Percentiles rank a stretch among this genome's conserved stretches.
Evolutionary conservation across 1,139 yeast species (phyloP).

Genomic region (Saccharomyces hybrid): DNA sequence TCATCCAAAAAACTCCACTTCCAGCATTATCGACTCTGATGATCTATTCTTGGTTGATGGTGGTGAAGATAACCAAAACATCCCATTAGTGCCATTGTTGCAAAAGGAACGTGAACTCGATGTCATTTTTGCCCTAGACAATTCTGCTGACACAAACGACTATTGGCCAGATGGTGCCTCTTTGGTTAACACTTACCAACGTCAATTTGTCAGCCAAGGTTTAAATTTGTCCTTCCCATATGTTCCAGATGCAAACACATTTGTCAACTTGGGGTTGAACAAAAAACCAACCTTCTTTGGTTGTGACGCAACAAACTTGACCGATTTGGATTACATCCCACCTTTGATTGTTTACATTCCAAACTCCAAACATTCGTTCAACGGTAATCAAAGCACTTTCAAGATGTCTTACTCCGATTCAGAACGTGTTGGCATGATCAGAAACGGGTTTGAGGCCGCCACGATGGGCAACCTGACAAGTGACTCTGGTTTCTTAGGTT

Average conservation of each 20-base stretch:
- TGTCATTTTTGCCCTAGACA: conserved; percentile 74
- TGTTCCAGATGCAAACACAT: conserved; percentile 64
- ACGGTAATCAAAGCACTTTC: conserved; percentile 65
- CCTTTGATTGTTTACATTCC: conserved; percentile 75
- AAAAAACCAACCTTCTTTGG: conserved; percentile 77
- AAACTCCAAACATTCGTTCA: conserved; percentile 59
- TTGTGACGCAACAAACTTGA: conserved; percentile 60
- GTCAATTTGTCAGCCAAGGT: conserved; percentile 61
- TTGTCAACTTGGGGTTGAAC: conserved; percentile 46
- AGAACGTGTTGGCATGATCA: conserved; percentile 53
- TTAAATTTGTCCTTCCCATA: conserved; percentile 59
- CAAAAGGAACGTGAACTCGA: conserved; percentile 69
- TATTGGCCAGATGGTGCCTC: conserved; percentile 78
- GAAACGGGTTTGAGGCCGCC: conserved; percentile 71
- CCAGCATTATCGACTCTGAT: conserved; percentile 36
- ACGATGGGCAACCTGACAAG: conserved; percentile 65
- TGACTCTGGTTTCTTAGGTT: conserved; percentile 64
- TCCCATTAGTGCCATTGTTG: conserved; percentile 71
- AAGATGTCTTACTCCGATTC: conserved; percentile 50
- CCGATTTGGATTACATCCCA: conserved; percentile 46
- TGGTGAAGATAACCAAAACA: conserved; percentile 74
- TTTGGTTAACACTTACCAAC: conserved; percentile 52
- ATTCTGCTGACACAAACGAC: conserved; percentile 66
- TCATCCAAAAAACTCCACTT: conserved; percentile 34
- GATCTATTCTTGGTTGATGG: conserved; percentile 74